Percentiles rank a stretch among this genome's conserved stretches.
Evolutionary conservation across 2,329 filamentous ascomycete species (phyloP).

Genomic region (Cladorrhinum sp.): DNA sequence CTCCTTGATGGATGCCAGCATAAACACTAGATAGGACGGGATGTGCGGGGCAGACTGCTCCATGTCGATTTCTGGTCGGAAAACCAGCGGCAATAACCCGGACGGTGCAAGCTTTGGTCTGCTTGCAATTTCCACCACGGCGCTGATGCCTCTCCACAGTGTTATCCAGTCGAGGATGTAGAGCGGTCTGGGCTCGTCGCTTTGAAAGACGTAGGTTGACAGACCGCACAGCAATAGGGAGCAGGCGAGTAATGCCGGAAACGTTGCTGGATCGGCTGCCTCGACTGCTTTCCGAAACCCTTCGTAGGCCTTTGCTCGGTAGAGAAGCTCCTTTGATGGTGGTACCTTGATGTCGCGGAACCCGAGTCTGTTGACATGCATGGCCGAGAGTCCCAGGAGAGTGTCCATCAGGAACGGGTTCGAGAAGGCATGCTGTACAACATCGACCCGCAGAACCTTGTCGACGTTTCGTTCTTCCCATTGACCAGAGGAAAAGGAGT

Average conservation of each 20-base stretch:
- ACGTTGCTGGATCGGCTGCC: constrained; percentile 43
- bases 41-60: constrained; percentile 40
- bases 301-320: constrained; percentile 49
- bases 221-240: constrained; percentile 52
- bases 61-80: constrained; percentile 47
- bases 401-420: constrained; percentile 55
- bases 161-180: constrained; percentile 56
- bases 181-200: constrained; percentile 42
- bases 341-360: constrained; percentile 33
- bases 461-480: constrained; percentile 37
- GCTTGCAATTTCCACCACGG: constrained; percentile 44
- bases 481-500: constrained; percentile 44
- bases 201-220: constrained; percentile 50
- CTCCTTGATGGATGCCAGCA: constrained; percentile 45
- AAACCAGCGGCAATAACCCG: constrained; percentile 48
- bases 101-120: constrained; percentile 35
- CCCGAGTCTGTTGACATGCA: constrained; percentile 45
- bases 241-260: constrained; percentile 48
- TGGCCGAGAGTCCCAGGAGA: constrained; percentile 49
- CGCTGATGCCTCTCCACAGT: constrained; percentile 52
- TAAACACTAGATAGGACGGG: constrained; percentile 48
- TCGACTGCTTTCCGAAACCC: constrained; percentile 53
- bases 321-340: constrained; percentile 38
- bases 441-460: constrained; percentile 43
- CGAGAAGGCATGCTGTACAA: constrained; percentile 50